These are phyloP conservation scores for Protoeuglena noctilucae DNA, from an alignment of 139 green algal genomes.

Conservation along the genomic window DNA sequence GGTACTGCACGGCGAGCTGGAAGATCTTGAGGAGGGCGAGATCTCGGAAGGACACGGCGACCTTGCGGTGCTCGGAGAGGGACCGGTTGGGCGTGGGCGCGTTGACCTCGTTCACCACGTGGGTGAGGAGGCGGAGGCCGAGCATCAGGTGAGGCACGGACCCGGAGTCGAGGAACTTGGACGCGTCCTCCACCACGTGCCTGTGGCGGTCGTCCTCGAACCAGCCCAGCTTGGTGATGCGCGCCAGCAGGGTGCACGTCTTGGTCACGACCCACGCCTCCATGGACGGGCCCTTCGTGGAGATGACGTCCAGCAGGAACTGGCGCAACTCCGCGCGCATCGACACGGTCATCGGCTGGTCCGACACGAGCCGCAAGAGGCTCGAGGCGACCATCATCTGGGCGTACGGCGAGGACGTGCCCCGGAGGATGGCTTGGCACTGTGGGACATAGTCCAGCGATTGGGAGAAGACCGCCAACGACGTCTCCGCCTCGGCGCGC, in stretches of 20 bases:
- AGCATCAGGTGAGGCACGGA: conserved; percentile 26
- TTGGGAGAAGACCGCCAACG: too few species aligned
- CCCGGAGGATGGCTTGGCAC: too few species aligned
- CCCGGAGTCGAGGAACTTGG: conserved; percentile 32
- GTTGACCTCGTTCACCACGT: conserved; percentile 84
- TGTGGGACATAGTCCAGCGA: too few species aligned
- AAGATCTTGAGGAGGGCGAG: conserved; percentile 37
- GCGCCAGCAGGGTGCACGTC: conserved; percentile 72
- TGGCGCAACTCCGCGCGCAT: conserved; percentile 16
- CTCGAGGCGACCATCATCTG: conserved; percentile 74
- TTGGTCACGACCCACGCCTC: conserved; percentile 65
- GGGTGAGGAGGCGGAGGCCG: conserved; percentile 74
- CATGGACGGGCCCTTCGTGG: conserved; percentile 46
- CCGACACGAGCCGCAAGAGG: conserved; percentile 81
- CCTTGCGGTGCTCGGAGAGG: conserved; percentile 84
- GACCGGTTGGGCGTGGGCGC: conserved; percentile 60
- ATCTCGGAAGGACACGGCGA: conserved; percentile 39
- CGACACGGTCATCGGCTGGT: conserved; percentile 39
- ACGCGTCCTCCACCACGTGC: conserved; percentile 71
- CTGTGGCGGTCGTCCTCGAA: conserved; percentile 69
- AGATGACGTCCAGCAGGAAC: conserved; percentile 20
- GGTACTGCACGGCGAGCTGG: conserved; percentile 40
- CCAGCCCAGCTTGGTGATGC: conserved; percentile 89
- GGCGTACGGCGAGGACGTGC: conserved; percentile 73
- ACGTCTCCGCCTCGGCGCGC: too few species aligned